phyloP scores from a whole-genome alignment of 2,329 filamentous ascomycete genomes.

The Cladosporium sp. region DNA sequence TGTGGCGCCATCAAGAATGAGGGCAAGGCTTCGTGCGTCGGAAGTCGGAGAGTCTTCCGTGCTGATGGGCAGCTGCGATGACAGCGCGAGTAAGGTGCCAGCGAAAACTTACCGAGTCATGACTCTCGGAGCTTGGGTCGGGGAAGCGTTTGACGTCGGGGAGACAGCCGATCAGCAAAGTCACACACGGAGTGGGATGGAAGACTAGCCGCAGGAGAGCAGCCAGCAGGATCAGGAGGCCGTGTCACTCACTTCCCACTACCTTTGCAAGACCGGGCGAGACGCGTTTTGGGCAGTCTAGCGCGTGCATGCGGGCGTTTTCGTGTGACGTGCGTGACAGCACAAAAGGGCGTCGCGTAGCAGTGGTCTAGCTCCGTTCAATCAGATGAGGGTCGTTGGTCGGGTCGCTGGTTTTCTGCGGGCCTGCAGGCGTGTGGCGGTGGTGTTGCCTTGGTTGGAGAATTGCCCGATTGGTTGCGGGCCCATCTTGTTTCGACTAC shows the following conservation, averaged over 20 bases:
- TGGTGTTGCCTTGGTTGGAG: constrained; percentile 1
- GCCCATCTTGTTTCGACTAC: constrained; percentile 1
- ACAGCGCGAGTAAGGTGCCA: no score
- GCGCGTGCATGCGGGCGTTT: constrained; percentile 8
- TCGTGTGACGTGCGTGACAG: constrained; percentile 11
- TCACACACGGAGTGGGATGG: constrained; percentile 1
- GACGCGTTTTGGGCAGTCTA: neutral
- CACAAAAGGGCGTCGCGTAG: constrained; percentile 4
- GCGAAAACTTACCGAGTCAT: no score
- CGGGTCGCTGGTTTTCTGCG: no score
- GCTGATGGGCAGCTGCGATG: neutral
- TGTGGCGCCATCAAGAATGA: constrained; percentile 13
- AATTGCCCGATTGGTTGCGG: constrained; percentile 4
- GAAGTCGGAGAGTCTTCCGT: neutral
- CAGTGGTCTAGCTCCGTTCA: no score
- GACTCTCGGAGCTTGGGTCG: neutral
- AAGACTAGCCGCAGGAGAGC: neutral
- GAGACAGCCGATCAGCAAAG: constrained; percentile 1
- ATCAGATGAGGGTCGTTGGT: no score
- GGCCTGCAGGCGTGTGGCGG: neutral
- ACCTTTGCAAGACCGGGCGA: neutral
- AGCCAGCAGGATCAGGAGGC: neutral
- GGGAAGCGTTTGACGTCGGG: constrained; percentile 6
- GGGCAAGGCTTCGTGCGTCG: constrained; percentile 1
- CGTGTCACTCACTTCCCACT: neutral